Evolutionary conservation across 2,329 filamentous ascomycete species (phyloP), one percentile per base, ranked within the genome.

Genomic region (Byssothecium circinans): DNA sequence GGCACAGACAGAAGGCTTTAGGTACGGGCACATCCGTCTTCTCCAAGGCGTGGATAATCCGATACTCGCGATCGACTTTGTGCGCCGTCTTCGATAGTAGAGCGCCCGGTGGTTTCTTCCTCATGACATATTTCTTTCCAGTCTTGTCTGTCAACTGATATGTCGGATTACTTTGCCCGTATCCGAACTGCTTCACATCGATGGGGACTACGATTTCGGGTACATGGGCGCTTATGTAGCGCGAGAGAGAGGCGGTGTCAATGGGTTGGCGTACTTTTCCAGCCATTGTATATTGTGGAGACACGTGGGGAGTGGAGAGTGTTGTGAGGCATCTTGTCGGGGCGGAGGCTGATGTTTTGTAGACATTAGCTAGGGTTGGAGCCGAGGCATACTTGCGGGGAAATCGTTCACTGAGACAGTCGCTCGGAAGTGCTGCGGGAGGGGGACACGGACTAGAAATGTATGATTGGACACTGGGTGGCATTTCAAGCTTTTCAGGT

Each of bases 71-170:
- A 75, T 99, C 94, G 64, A 99, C 92, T 71, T 92, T 88, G 77
- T 99, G 94, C 8, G 94, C 94, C 2, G 92, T 92, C 75, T 65
- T 63, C 61, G 90, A 96, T 41, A 97, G 81, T 32, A 99, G 85
- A 75, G 87, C 85, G 55, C 94, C 94, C n/a, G 94, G 92, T 1
- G 94, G 94, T 76, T 97, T 97, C 81, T 99, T 97, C 70, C 94
- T 89, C 77, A 97, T 82, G 27, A 99, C 94, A 74, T 86, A 96
- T 67, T 85, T 84, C 58, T 77, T 72, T 42, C 85, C 83, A 67
- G 84, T 79, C 56, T 83, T 78, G 43, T 85, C 85, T 14, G 85
- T 95, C 65, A 97, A 80, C 65, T 92, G 89, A 75, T 97, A 99
- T 2, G 94, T 99, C 36, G 94, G 94, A 70, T 97, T 99, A 49